These are phyloP conservation scores for Dichomitus squalens DNA, from an alignment of 1,284 basidiomycete species.

Conservation along the genomic window DNA sequence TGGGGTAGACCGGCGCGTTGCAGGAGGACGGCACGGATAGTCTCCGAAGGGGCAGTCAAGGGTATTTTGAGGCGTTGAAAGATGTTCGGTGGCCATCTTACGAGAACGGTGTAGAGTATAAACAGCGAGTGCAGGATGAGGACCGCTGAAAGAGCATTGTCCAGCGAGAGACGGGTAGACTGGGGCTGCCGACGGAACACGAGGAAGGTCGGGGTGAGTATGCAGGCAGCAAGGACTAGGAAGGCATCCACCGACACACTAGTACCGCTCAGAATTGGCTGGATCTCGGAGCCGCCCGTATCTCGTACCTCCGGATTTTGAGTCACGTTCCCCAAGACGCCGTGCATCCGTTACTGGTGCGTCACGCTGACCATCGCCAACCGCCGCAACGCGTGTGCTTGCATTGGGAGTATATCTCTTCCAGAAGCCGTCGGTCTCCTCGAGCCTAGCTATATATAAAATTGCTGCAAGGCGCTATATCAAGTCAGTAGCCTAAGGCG, in stretches of 20 bases:
- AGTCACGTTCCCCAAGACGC: too few species aligned
- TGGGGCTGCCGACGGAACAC: conserved; percentile 20
- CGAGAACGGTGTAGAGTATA: conserved; percentile 49
- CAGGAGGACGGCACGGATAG: conserved; percentile 49
- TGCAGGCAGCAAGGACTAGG: conserved; percentile 25
- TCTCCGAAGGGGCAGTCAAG: conserved; percentile 53
- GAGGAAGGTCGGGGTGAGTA: conserved; percentile 25
- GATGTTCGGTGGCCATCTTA: conserved; percentile 60
- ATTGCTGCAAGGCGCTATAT: too few species aligned
- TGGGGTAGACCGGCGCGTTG: conserved; percentile 35
- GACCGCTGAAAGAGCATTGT: conserved; percentile 35
- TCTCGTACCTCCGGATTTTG: too few species aligned
- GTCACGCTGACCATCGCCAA: too few species aligned
- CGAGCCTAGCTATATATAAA: too few species aligned
- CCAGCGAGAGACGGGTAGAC: conserved; percentile 11
- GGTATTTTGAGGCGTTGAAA: conserved; percentile 58
- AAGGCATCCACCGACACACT: conserved; percentile 33
- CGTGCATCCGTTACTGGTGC: too few species aligned
- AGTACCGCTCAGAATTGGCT: too few species aligned
- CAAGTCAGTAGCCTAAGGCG: too few species aligned
- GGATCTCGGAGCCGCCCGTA: too few species aligned
- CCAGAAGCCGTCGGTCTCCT: too few species aligned
- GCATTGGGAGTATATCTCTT: too few species aligned
- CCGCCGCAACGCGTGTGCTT: too few species aligned
- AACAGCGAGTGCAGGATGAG: conserved; percentile 60